Conservation (phyloP, 2,329 filamentous ascomycete genomes). For the Diaporthe citrichinensis region DNA sequence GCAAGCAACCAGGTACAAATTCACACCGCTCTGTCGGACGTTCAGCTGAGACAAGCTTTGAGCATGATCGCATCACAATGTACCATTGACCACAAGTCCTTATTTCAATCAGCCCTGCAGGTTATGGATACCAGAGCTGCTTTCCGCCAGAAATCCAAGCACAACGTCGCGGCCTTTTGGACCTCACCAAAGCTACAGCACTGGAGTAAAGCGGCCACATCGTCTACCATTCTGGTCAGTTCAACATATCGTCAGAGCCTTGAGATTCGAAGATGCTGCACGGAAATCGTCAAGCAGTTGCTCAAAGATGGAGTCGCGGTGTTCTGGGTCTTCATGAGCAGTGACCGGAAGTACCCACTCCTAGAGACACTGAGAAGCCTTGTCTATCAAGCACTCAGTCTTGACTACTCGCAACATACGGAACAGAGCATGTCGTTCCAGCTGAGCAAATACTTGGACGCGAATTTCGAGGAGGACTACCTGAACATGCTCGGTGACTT, state of each 20-base stretch:
- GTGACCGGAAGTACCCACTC: background rate
- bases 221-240: background rate
- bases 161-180: background rate
- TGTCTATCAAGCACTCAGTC: background rate
- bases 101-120: background rate
- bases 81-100: background rate
- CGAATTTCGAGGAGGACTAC: background rate
- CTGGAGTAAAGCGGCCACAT: background rate
- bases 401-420: background rate
- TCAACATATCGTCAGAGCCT: background rate
- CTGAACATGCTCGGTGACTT: background rate
- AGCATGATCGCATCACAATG: background rate
- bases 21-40: background rate
- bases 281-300: background rate
- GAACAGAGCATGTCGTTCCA: background rate
- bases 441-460: background rate
- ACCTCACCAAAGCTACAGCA: background rate
- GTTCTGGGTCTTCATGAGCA: background rate
- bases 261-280: background rate
- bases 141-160: background rate
- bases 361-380: background rate
- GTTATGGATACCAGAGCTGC: background rate
- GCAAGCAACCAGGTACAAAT: background rate
- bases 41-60: background rate
- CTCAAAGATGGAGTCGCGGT: background rate